phyloP scores from a whole-genome alignment of 78 protist genomes.

The Andalucia godoyi region DNA sequence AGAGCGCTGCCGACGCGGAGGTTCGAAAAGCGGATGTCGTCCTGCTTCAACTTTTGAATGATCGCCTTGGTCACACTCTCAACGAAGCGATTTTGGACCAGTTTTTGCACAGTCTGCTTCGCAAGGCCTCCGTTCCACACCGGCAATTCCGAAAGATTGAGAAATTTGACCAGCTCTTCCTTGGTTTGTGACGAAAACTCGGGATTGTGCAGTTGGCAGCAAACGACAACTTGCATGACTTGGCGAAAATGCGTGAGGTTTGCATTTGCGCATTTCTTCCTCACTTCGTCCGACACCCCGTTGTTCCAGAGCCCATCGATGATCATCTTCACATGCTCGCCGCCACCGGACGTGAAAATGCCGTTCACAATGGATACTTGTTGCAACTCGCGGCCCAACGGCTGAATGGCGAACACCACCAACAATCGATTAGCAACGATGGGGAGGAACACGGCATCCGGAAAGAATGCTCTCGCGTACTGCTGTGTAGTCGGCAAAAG shows the following conservation, averaged over 20 bases:
- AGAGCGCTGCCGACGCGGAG: conserved; percentile 11
- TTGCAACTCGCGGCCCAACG: conserved; percentile 44
- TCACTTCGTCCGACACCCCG: too few species aligned
- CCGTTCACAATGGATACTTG: conserved; percentile 90
- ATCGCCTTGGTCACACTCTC: conserved; percentile 51
- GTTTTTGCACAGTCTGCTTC: too few species aligned
- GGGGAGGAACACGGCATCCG: too few species aligned
- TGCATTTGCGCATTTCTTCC: conserved; percentile 15
- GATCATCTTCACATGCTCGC: conserved; percentile 83
- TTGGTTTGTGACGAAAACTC: conserved; percentile 93
- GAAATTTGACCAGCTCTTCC: conserved; percentile 60
- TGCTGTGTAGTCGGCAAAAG: too few species aligned
- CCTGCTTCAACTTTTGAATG: conserved; percentile 5
- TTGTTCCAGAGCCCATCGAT: conserved; percentile 34
- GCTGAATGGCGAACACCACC: neutral
- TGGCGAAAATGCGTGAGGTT: too few species aligned
- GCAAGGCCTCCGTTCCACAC: conserved; percentile 37
- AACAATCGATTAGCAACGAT: too few species aligned
- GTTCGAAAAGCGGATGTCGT: neutral
- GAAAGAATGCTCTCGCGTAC: too few species aligned
- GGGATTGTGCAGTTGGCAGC: conserved; percentile 92
- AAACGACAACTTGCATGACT: conserved; percentile 77
- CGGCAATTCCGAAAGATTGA: conserved; percentile 58
- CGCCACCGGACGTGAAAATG: conserved; percentile 90
- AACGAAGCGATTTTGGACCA: too few species aligned